Evolutionary conservation across 2,329 filamentous ascomycete species (phyloP).

Genomic region (Talaromyces sp.): DNA sequence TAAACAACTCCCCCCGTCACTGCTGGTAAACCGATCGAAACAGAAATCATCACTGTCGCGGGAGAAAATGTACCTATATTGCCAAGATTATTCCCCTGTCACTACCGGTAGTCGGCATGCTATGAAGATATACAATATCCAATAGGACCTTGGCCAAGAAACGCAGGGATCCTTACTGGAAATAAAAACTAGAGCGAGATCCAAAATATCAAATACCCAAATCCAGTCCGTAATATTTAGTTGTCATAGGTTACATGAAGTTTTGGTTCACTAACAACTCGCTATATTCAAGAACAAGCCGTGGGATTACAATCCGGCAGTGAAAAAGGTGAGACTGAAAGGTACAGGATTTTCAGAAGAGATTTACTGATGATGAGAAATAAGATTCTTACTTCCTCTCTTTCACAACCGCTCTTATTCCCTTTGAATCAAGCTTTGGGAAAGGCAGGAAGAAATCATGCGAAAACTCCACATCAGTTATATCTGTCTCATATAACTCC

Average conservation of each 20-base stretch:
- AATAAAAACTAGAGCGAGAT: neutral
- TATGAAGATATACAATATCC: neutral
- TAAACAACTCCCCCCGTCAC: neutral
- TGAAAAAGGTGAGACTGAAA: neutral
- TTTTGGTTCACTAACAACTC: neutral
- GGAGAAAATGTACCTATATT: neutral
- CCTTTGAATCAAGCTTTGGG: conserved; percentile 9
- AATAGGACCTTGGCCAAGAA: neutral
- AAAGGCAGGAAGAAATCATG: conserved; percentile 18
- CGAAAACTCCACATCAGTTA: conserved; percentile 4
- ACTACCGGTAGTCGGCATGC: neutral
- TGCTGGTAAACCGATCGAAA: neutral
- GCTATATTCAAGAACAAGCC: neutral
- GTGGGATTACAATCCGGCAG: neutral
- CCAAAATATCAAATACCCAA: neutral
- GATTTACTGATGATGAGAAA: neutral
- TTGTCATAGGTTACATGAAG: neutral
- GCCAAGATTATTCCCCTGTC: neutral
- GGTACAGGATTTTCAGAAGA: neutral
- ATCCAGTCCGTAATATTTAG: neutral
- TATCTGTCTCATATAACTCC: conserved; percentile 14
- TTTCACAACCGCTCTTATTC: conserved; percentile 7
- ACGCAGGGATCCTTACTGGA: neutral
- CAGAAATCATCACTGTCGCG: neutral
- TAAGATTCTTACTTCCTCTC: conserved; percentile 1